Evolutionary conservation across 179 eudicot genomes (phyloP).

Genomic region (Beta lomatogona): DNA sequence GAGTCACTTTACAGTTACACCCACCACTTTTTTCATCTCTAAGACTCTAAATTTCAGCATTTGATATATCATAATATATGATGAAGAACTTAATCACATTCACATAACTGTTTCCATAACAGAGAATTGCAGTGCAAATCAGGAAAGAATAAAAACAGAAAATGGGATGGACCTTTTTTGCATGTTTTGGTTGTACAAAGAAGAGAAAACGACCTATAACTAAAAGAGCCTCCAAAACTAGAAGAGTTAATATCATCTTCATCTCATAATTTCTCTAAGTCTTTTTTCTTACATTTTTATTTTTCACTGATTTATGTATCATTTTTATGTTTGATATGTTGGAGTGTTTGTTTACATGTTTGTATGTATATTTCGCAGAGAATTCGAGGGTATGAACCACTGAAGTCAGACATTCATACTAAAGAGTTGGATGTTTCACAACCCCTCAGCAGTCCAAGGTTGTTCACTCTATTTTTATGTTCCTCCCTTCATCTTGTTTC

Average conservation of each 20-base stretch:
- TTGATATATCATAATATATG: not conserved
- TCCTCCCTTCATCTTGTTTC: not conserved
- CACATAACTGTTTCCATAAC: slow-evolving; percentile 9
- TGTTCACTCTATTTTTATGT: not conserved
- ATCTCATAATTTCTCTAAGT: not conserved
- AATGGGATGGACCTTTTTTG: slow-evolving; percentile 39
- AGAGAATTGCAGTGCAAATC: too few relatives aligned
- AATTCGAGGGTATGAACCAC: slow-evolving; percentile 31
- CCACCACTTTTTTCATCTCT: not conserved
- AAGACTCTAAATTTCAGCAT: not conserved
- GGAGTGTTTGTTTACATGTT: not conserved
- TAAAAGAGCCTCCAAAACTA: slow-evolving; percentile 11
- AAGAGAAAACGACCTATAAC: slow-evolving; percentile 29
- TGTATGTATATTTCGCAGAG: slow-evolving; percentile 28
- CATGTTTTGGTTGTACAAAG: slow-evolving; percentile 35
- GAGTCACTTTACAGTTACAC: not conserved
- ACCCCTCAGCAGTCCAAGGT: slow-evolving; percentile 16
- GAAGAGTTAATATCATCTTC: slow-evolving; percentile 26
- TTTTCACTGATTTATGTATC: not conserved
- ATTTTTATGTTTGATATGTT: not conserved
- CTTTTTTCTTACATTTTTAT: not conserved
- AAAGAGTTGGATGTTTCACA: not conserved
- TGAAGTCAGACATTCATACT: slow-evolving; percentile 21
- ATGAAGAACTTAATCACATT: not conserved
- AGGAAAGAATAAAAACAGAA: too few relatives aligned